A percentile compares a stretch with the other conserved stretches of the same genome.
Conservation (phyloP, 345 rosid species). For the Cardamine resedifolia region DNA sequence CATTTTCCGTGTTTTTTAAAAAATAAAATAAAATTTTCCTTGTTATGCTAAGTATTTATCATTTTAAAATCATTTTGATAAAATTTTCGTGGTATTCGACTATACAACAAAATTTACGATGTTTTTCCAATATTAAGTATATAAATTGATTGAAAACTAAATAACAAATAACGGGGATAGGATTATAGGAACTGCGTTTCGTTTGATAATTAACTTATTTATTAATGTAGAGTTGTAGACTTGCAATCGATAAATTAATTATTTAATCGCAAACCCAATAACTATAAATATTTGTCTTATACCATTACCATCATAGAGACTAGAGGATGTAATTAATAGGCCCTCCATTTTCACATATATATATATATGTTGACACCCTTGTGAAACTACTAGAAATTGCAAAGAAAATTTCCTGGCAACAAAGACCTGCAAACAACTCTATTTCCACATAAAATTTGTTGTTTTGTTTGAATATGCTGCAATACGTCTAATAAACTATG, state of each 20-base stretch:
- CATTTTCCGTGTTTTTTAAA: background rate
- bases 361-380: constrained; percentile 28
- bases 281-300: background rate
- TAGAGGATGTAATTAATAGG: constrained; percentile 28
- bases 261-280: background rate
- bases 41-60: background rate
- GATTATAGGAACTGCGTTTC: too few relatives aligned
- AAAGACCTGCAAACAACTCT: constrained; percentile 36
- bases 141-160: too few relatives aligned
- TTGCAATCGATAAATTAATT: background rate
- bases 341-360: constrained; percentile 31
- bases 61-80: background rate
- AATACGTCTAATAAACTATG: constrained; percentile 17
- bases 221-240: too few relatives aligned
- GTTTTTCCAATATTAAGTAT: too few relatives aligned
- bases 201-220: too few relatives aligned
- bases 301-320: constrained; percentile 2
- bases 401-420: background rate
- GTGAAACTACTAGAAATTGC: constrained; percentile 2
- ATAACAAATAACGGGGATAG: too few relatives aligned
- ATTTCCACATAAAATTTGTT: constrained; percentile 33
- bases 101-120: background rate
- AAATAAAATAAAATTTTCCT: too few relatives aligned
- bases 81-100: background rate
- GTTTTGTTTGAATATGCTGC: background rate